These are phyloP conservation scores for Epichloe amarillans DNA, from an alignment of 2,329 filamentous ascomycete genomes.

Conservation along the genomic window DNA sequence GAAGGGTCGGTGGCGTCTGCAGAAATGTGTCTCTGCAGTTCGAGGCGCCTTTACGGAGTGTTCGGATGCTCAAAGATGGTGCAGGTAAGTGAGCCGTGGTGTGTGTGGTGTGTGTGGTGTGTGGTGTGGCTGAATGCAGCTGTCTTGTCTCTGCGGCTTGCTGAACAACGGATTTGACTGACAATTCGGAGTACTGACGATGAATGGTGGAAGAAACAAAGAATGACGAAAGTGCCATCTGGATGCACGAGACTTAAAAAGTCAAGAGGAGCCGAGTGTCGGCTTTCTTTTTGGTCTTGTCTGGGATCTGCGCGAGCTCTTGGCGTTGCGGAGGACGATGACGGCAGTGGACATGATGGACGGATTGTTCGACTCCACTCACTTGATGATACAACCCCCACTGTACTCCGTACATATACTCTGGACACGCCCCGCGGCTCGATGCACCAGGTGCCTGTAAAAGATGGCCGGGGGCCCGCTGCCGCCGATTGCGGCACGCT, in stretches of 20 bases:
- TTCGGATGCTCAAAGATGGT: not conserved
- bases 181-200: not conserved
- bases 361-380: too few relatives aligned
- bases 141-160: not conserved
- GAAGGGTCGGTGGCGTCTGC: conserved; percentile 1
- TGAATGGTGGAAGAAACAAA: not conserved
- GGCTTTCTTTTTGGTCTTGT: not conserved
- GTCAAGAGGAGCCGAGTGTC: not conserved
- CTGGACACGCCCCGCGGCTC: too few relatives aligned
- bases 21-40: not conserved
- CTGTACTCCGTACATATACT: too few relatives aligned
- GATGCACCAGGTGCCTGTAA: too few relatives aligned
- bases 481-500: too few relatives aligned
- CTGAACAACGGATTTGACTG: not conserved
- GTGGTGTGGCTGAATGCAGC: not conserved
- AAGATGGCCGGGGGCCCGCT: too few relatives aligned
- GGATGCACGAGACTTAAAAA: too few relatives aligned
- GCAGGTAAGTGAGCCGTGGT: too few relatives aligned
- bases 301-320: not conserved
- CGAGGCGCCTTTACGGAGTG: not conserved
- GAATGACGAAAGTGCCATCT: too few relatives aligned
- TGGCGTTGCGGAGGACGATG: not conserved
- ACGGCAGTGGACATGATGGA: not conserved
- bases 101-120: not conserved
- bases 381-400: too few relatives aligned